Base-by-base conservation (phyloP, 306 rosid genomes). In the Macrotyloma uniflorum region DNA sequence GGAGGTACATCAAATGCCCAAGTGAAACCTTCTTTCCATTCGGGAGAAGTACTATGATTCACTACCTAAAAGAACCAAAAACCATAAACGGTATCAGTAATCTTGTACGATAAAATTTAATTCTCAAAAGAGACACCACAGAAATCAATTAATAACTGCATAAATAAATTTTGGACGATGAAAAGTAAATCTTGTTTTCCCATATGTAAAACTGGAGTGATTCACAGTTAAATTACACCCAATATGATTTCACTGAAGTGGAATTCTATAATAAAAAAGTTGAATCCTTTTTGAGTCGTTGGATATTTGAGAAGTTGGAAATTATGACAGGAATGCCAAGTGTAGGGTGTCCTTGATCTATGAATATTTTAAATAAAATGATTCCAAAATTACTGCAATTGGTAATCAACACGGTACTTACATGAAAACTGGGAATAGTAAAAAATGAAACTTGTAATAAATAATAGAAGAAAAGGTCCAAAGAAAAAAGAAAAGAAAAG, bases 1-100 rank as follows among this genome's bases (percentile, higher is more conserved):
- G 98, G 98, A 80, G 98, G 98, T 38, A 91, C 96, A 76, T 95
- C 98, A 75, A 92, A 95, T 53, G 89, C 98, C 98, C 98, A 95
- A 0, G 93, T 91, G 89, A 95, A 95, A 26, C 98, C 97, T 92
- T 95, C 98, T 79, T 95, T 88, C 98, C 98, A 95, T 83, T 95
- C 98, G 16, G 98, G 98, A 50, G 92, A 89, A 42, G 87, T 87
- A 82, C 89, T 89, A 65, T 89, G 98, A 88, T 86, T 92, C 81
- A 95, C 94, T 2, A 95, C 96, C 98, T 95, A 77, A 68, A 13
- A 82, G 71, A 65, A 66, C 70, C 66, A 81, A 59, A 79, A 82
- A 61, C 8, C 49, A 32, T 8, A 42, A 75, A 67, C 15, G 67
- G 55, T 30, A 55, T 72, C 30, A 8, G 81, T 81, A 70, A 83